phyloP scores from a whole-genome alignment of 148 eudicot genomes.

The Amaranthus cruentus region DNA sequence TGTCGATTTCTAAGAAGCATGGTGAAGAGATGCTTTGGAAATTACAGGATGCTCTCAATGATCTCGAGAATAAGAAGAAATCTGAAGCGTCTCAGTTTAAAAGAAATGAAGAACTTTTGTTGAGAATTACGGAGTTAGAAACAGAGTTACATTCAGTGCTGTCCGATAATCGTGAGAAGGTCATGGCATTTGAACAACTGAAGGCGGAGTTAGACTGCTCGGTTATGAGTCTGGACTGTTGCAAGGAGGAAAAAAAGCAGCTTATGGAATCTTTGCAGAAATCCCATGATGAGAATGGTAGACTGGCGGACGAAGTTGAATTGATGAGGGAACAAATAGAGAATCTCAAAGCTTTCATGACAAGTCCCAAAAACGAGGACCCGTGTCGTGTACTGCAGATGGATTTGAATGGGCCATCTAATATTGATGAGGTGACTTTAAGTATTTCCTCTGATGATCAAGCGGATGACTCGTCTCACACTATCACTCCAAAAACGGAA shows the following conservation, averaged over 20 bases:
- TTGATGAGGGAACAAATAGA: conserved; percentile 39
- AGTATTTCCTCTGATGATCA: conserved; percentile 17
- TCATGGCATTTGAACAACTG: conserved; percentile 54
- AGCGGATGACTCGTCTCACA: conserved; percentile 10
- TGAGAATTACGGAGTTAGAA: conserved; percentile 63
- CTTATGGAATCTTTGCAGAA: conserved; percentile 49
- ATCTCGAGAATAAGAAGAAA: conserved; percentile 67
- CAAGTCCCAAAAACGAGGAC: conserved; percentile 21
- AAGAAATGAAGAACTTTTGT: conserved; percentile 66
- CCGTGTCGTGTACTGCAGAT: conserved; percentile 17
- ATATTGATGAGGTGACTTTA: conserved; percentile 10
- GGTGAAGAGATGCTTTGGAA: conserved; percentile 89
- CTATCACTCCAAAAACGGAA: conserved; percentile 1
- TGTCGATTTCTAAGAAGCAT: conserved; percentile 73
- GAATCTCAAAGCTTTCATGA: conserved; percentile 32
- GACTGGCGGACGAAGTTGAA: conserved; percentile 38
- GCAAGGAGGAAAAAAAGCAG: conserved; percentile 90
- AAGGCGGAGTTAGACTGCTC: conserved; percentile 88
- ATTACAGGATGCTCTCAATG: conserved; percentile 80
- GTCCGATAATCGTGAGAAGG: conserved; percentile 68
- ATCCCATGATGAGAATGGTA: conserved; percentile 47
- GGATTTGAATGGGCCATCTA: conserved; percentile 16
- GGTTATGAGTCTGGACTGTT: conserved; percentile 75
- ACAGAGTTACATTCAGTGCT: conserved; percentile 45
- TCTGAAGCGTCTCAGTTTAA: conserved; percentile 60